Evolutionary conservation across 768 basidiomycete species (phyloP).

Genomic region (Boletellus ananas): DNA sequence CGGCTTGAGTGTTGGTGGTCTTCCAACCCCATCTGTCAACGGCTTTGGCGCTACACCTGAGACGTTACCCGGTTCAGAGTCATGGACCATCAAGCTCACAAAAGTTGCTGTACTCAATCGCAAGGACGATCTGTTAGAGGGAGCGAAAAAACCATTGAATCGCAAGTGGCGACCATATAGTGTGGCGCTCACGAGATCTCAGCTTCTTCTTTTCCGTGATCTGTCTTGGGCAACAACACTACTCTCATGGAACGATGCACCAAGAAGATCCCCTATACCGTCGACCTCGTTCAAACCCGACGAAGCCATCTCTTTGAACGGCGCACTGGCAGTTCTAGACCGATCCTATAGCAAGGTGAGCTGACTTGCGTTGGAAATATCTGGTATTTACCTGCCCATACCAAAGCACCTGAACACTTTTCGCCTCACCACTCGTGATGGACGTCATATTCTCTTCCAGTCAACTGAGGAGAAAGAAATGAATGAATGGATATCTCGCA

Average conservation of each 20-base stretch:
- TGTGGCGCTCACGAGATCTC: slow-evolving; percentile 84
- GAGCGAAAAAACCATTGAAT: slow-evolving; percentile 68
- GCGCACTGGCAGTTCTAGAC: slow-evolving; percentile 79
- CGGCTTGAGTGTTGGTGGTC: slow-evolving; percentile 36
- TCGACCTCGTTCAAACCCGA: slow-evolving; percentile 66
- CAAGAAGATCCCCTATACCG: slow-evolving; percentile 37
- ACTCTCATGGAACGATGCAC: slow-evolving; percentile 39
- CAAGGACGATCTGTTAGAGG: slow-evolving; percentile 75
- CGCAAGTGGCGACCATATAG: slow-evolving; percentile 89
- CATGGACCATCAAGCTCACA: slow-evolving; percentile 60
- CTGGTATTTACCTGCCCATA: slow-evolving; percentile 2
- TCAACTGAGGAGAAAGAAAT: slow-evolving; percentile 64
- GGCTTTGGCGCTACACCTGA: slow-evolving; percentile 26
- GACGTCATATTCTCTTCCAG: slow-evolving; percentile 81
- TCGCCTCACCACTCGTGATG: slow-evolving; percentile 70
- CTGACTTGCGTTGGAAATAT: neutral
- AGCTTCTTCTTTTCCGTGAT: slow-evolving; percentile 88
- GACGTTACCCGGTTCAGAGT: slow-evolving; percentile 27
- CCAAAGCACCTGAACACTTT: slow-evolving; percentile 62
- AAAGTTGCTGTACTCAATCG: slow-evolving; percentile 79
- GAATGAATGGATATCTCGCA: slow-evolving; percentile 85
- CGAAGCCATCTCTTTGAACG: slow-evolving; percentile 75
- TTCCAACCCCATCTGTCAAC: slow-evolving; percentile 28
- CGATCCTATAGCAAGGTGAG: slow-evolving; percentile 71
- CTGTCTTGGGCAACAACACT: slow-evolving; percentile 49